These are phyloP conservation scores for Debaryomycetaceae sp. DNA, from an alignment of 1,139 yeast genomes.

Conservation along the genomic window DNA sequence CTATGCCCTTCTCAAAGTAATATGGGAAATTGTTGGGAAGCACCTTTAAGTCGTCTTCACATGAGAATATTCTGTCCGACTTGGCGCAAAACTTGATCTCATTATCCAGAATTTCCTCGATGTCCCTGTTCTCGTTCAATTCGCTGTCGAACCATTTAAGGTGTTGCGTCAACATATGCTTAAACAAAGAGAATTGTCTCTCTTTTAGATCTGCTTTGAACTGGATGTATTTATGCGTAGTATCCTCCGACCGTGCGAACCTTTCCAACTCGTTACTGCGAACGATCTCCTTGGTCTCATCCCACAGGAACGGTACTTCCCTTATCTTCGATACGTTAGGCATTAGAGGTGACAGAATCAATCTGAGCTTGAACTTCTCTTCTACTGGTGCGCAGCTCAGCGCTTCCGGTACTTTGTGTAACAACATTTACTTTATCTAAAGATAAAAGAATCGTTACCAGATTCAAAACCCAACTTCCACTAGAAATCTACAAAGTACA, in stretches of 20 bases:
- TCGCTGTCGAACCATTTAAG: constrained; percentile 30
- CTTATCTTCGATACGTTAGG: constrained; percentile 39
- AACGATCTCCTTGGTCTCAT: constrained; percentile 29
- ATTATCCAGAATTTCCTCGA: constrained; percentile 21
- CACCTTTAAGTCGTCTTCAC: constrained; percentile 26
- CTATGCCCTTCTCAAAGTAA: constrained; percentile 32
- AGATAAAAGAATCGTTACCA: too few species aligned
- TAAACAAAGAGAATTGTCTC: constrained; percentile 28
- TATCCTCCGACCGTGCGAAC: constrained; percentile 37
- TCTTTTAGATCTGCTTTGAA: constrained; percentile 31
- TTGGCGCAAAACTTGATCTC: constrained; percentile 17
- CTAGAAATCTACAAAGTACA: too few species aligned
- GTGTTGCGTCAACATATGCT: constrained; percentile 34
- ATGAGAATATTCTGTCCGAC: constrained; percentile 17
- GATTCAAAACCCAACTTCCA: too few species aligned
- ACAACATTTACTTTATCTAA: too few species aligned
- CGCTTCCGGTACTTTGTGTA: neutral
- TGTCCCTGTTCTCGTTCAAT: constrained; percentile 11
- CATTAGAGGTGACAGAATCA: constrained; percentile 34
- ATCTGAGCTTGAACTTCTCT: constrained; percentile 9
- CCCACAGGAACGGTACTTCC: constrained; percentile 33
- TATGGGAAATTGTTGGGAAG: constrained; percentile 44
- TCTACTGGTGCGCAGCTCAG: neutral
- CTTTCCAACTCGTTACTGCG: constrained; percentile 31
- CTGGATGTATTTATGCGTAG: constrained; percentile 29